A percentile compares a stretch with the other conserved stretches of the same genome.
These are phyloP conservation scores for Penicillium macrosclerotiorum DNA, from an alignment of 495 filamentous ascomycete genomes.

Conservation along the genomic window DNA sequence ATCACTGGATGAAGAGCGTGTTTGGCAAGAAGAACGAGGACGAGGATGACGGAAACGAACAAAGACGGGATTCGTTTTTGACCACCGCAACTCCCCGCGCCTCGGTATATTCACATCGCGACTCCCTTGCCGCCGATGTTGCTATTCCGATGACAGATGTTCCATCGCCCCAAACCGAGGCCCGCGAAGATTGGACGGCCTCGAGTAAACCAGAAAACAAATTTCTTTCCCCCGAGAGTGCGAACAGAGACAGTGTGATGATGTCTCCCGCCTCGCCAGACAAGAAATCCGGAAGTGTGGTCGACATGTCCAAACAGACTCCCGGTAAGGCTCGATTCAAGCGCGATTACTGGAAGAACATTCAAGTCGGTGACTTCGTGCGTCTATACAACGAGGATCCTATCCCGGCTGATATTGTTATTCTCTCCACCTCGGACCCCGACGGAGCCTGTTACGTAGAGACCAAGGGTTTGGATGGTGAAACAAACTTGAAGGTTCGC, in stretches of 20 bases:
- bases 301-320: constrained; percentile 57
- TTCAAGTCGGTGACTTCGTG: constrained; percentile 95
- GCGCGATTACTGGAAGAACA: constrained; percentile 90
- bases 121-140: constrained; percentile 50
- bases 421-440: constrained; percentile 91
- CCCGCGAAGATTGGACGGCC: constrained; percentile 38
- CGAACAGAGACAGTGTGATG: constrained; percentile 28
- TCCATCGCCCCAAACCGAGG: constrained; percentile 69
- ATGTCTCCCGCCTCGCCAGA: constrained; percentile 22
- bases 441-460: constrained; percentile 98
- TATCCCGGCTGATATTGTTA: constrained; percentile 90
- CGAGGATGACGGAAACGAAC: constrained; percentile 33
- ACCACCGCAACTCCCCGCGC: constrained; percentile 57
- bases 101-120: constrained; percentile 59
- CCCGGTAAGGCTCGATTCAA: constrained; percentile 76
- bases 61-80: constrained; percentile 63
- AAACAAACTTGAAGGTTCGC: constrained; percentile 96
- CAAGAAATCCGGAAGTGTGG: constrained; percentile 61
- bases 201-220: constrained; percentile 21
- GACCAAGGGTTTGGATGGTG: constrained; percentile 96
- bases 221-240: constrained; percentile 36
- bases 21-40: constrained; percentile 35
- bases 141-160: constrained; percentile 95
- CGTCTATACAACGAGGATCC: constrained; percentile 96
- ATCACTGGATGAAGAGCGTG: constrained; percentile 51